Base-by-base conservation (phyloP, 1,139 yeast genomes). In the Magnusiomyces fungicola region DNA sequence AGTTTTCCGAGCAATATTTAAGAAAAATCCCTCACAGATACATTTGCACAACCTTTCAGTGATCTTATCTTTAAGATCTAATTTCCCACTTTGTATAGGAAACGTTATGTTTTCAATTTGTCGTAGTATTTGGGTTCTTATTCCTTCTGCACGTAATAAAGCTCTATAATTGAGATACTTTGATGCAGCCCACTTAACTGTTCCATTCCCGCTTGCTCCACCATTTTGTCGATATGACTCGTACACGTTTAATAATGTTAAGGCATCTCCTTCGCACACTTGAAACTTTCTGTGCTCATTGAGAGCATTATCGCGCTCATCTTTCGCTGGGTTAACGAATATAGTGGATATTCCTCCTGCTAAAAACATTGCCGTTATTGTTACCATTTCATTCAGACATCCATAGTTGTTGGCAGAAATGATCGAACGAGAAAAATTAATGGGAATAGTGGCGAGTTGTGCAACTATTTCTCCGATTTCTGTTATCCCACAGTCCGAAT, bases 261-360 rank as follows among this genome's bases (percentile, higher is more conserved):
- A 71, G 65, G 86, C 95, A 66, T 89, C 97, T 52, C 97, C 96
- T 60, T 86, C 94, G 58, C 83, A 88, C 1, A 92, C 94, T 67
- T 84, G 83, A 45, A 78, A 72, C 69, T 79, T 74, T 62, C 83
- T 81, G 50, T 61, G 64, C 32, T 53, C 57, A 4, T 48, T 48
- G 7, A 50, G 51, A 12, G 82, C 81, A 65, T 84, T 92, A 3
- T 92, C 88, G 54, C 81, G 74, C 65, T 83, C 83, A 57, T 80
- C 75, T 30, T 86, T 87, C 53, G 78, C 80, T 7, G 95, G 95
- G 64, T 92, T 79, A 42, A 84, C 82, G 65, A 85, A 83, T 7
- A 84, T 85, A 55, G 78, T 79, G 40, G 92, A 92, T 22, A 86
- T 2, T 81, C 78, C 48, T 77, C 83, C 60, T 78, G 92, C 19